Conservation (phyloP, 345 rosid species). For the Gossypium anomalum region DNA sequence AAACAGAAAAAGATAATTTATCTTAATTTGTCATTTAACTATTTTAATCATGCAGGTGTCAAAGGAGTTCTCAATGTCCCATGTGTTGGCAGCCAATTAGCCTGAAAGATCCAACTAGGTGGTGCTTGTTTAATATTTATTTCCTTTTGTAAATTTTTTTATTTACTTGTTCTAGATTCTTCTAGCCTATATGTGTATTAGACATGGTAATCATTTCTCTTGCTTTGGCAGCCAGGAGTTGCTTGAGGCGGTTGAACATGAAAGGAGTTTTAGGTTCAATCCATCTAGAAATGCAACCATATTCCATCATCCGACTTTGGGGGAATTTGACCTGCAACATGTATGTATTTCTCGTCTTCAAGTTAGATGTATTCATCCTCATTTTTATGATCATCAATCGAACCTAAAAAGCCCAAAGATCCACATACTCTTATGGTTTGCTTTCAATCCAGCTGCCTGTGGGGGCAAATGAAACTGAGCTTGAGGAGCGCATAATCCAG, state of each 20-base stretch:
- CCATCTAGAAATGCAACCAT: slow-evolving; percentile 77
- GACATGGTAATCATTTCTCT: slow-evolving; percentile 9
- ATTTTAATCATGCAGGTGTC: not conserved
- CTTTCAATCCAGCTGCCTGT: slow-evolving; percentile 45
- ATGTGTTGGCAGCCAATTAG: slow-evolving; percentile 96
- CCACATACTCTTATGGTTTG: slow-evolving; percentile 15
- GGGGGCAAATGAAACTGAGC: slow-evolving; percentile 76
- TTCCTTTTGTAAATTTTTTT: not conserved
- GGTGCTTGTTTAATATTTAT: not conserved
- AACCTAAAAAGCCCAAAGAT: not conserved
- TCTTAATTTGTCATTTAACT: not conserved
- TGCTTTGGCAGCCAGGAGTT: slow-evolving; percentile 66
- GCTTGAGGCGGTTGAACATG: slow-evolving; percentile 82
- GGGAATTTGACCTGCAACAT: slow-evolving; percentile 90
- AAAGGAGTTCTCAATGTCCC: slow-evolving; percentile 94
- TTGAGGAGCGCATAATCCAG: slow-evolving; percentile 94
- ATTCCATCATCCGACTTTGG: slow-evolving; percentile 89
- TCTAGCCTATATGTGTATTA: not conserved
- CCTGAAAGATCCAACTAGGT: slow-evolving; percentile 89
- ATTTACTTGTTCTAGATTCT: not conserved
- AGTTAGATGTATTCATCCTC: not conserved
- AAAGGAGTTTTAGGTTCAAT: slow-evolving; percentile 69
- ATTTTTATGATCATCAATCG: slow-evolving; percentile 4
- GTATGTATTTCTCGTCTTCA: slow-evolving; percentile 38
- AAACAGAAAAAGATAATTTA: not conserved